Evolutionary conservation across 1,284 basidiomycete genomes (phyloP).

Genomic region (Tranzscheliella williamsii): DNA sequence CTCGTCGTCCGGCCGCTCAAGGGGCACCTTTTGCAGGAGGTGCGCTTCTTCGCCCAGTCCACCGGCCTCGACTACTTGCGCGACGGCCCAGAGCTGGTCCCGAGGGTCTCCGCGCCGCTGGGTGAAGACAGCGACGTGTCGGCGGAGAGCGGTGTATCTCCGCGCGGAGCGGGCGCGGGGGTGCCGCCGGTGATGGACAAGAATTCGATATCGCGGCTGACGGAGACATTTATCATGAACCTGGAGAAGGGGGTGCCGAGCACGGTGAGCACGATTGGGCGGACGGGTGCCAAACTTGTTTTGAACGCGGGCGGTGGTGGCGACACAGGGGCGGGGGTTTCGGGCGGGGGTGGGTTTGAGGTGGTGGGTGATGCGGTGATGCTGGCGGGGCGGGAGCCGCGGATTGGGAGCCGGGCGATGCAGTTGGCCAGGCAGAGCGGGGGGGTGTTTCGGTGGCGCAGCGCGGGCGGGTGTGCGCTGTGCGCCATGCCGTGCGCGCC

Average conservation of each 20-base stretch:
- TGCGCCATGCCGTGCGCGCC: conserved; percentile 44
- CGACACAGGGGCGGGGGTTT: not conserved
- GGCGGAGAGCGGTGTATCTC: not conserved
- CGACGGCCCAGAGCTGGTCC: conserved; percentile 17
- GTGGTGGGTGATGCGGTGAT: conserved; percentile 25
- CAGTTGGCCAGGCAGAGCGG: conserved; percentile 37
- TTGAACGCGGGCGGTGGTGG: conserved; percentile 7
- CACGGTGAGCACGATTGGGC: conserved; percentile 52
- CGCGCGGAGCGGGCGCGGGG: not conserved
- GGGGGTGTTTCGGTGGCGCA: conserved; percentile 14
- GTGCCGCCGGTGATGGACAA: conserved; percentile 33
- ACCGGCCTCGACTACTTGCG: conserved; percentile 13
- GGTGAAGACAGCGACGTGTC: conserved; percentile 3
- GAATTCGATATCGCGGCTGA: conserved; percentile 43
- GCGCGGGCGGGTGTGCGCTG: conserved; percentile 37
- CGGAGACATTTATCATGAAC: conserved; percentile 49
- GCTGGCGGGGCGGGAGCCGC: conserved; percentile 14
- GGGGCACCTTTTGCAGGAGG: conserved; percentile 33
- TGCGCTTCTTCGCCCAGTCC: conserved; percentile 30
- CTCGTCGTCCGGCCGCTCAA: conserved; percentile 46
- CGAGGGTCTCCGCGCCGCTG: conserved; percentile 5
- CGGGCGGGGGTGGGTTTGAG: conserved; percentile 8
- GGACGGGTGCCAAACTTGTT: conserved; percentile 54
- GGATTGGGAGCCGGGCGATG: conserved; percentile 41
- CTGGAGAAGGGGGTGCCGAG: conserved; percentile 53